Evolutionary conservation across 2,329 filamentous ascomycete genomes (phyloP).

Genomic region (Ophiosphaerella herpotricha): DNA sequence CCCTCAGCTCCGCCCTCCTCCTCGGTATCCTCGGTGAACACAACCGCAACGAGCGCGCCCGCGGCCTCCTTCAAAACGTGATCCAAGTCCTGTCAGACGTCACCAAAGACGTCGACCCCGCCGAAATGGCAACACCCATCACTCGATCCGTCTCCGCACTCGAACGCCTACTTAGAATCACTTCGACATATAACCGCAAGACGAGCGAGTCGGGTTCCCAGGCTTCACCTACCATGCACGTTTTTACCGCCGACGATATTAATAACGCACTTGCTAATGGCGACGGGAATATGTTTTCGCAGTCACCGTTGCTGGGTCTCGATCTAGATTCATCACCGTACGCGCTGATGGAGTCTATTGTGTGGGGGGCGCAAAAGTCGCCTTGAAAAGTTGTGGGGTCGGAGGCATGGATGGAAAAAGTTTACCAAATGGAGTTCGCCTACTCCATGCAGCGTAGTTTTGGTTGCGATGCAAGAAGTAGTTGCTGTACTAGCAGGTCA

Average conservation of each 20-base stretch:
- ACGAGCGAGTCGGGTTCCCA: constrained; percentile 37
- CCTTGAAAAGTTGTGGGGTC: constrained; percentile 15
- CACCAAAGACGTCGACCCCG: constrained; percentile 52
- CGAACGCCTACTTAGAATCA: constrained; percentile 47
- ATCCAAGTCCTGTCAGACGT: constrained; percentile 53
- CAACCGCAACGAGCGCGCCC: constrained; percentile 51
- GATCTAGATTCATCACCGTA: constrained; percentile 53
- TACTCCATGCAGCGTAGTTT: no score
- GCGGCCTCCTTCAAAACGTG: constrained; percentile 52
- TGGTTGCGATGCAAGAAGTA: no score
- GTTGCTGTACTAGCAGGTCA: no score
- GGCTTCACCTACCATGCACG: constrained; percentile 36
- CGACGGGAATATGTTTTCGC: constrained; percentile 35
- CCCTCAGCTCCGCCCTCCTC: constrained; percentile 50
- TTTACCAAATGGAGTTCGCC: no score
- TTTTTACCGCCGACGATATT: constrained; percentile 44
- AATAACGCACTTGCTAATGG: constrained; percentile 41
- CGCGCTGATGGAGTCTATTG: constrained; percentile 55
- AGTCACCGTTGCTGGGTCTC: constrained; percentile 43
- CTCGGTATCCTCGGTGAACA: constrained; percentile 53
- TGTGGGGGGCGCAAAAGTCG: constrained; percentile 48
- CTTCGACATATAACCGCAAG: constrained; percentile 24
- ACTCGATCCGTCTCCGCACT: constrained; percentile 54
- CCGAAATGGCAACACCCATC: constrained; percentile 54
- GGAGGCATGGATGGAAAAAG: no score